Percentiles rank a stretch among this genome's conserved stretches.
These are phyloP conservation scores for Rhodotorula graminis DNA, from an alignment of 768 basidiomycete species.

Conservation along the genomic window DNA sequence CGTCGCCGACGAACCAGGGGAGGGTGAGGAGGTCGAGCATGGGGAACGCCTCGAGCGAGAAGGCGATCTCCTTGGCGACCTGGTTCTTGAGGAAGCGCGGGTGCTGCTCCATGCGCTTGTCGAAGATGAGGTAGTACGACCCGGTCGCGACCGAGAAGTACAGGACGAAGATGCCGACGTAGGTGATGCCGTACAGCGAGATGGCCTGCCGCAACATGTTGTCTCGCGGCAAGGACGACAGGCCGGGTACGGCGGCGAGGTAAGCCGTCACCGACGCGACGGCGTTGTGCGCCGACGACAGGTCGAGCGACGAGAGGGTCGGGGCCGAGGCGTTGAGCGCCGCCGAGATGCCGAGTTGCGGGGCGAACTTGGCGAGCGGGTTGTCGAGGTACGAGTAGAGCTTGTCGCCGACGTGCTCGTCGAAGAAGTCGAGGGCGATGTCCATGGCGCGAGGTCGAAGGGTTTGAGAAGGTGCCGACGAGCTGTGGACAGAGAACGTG, in stretches of 20 bases:
- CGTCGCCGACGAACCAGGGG: slow-evolving; percentile 91
- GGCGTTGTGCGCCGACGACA: background rate
- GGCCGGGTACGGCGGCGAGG: slow-evolving; percentile 23
- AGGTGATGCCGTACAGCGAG: slow-evolving; percentile 66
- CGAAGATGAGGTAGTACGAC: slow-evolving; percentile 82
- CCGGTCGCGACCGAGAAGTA: slow-evolving; percentile 85
- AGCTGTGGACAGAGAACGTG: background rate
- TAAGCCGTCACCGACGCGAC: slow-evolving; percentile 6
- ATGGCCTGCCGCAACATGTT: slow-evolving; percentile 59
- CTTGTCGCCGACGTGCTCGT: slow-evolving; percentile 38
- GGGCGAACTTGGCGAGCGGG: slow-evolving; percentile 18
- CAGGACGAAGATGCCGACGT: slow-evolving; percentile 73
- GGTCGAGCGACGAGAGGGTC: slow-evolving; percentile 12
- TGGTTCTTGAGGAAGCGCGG: slow-evolving; percentile 90
- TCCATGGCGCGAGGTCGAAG: slow-evolving; percentile 6
- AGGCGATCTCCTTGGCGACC: slow-evolving; percentile 64
- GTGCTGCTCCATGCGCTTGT: slow-evolving; percentile 76
- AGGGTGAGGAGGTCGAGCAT: slow-evolving; percentile 75
- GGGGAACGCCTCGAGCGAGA: slow-evolving; percentile 72
- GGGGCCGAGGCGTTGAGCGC: background rate
- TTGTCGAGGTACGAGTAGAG: slow-evolving; percentile 33
- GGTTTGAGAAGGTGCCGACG: background rate
- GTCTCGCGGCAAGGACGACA: slow-evolving; percentile 23
- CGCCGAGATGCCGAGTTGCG: background rate
- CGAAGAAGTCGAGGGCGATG: slow-evolving; percentile 35